These are phyloP conservation scores for Candida montana DNA, from an alignment of 805 yeast species.

Conservation along the genomic window DNA sequence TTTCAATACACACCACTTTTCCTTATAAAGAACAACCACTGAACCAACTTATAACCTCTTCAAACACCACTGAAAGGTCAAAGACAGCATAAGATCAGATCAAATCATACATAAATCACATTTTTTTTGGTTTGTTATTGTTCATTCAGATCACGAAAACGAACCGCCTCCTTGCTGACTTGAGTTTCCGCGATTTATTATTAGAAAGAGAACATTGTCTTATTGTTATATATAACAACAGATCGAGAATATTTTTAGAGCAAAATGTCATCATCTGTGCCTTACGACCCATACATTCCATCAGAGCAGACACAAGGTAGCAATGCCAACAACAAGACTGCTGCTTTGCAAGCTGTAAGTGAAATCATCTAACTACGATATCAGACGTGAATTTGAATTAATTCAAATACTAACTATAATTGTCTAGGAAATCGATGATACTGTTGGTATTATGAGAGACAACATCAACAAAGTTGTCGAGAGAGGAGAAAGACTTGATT, in stretches of 20 bases:
- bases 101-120: too few relatives aligned
- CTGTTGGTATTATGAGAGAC: constrained; percentile 96
- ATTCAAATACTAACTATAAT: constrained; percentile 25
- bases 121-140: too few relatives aligned
- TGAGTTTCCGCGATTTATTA: not conserved
- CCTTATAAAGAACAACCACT: too few relatives aligned
- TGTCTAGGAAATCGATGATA: constrained; percentile 79
- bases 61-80: too few relatives aligned
- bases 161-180: too few relatives aligned
- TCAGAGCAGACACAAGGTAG: constrained; percentile 33
- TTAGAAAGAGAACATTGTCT: too few relatives aligned
- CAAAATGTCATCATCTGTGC: constrained; percentile 69
- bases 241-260: too few relatives aligned
- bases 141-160: too few relatives aligned
- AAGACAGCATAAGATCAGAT: too few relatives aligned
- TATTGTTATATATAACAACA: too few relatives aligned
- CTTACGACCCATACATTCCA: constrained; percentile 84
- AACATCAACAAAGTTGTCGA: constrained; percentile 94
- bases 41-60: too few relatives aligned
- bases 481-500: constrained; percentile 86
- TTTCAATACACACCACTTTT: not conserved
- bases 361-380: constrained; percentile 16
- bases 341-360: constrained; percentile 78
- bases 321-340: constrained; percentile 43
- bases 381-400: constrained; percentile 19